phyloP scores from a whole-genome alignment of 1,284 basidiomycete species.

The Rhizopogon hawkerae region DNA sequence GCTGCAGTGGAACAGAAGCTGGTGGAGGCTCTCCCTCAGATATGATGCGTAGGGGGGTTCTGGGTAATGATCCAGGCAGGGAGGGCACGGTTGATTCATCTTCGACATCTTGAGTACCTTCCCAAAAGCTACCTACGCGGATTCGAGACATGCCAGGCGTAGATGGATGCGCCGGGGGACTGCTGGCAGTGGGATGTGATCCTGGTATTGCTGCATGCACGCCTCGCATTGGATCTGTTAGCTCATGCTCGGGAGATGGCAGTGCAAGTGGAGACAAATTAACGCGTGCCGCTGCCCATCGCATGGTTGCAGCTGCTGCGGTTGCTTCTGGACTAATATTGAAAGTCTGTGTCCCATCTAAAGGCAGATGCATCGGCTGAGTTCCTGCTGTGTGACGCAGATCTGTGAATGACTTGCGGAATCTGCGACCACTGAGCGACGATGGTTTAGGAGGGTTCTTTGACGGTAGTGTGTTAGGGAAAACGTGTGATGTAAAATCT shows the following conservation, averaged over 20 bases:
- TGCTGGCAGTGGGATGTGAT: conserved; percentile 38
- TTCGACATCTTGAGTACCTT: conserved; percentile 48
- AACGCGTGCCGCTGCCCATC: conserved; percentile 70
- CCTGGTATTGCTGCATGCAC: conserved; percentile 60
- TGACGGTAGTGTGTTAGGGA: conserved; percentile 22
- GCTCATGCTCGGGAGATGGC: conserved; percentile 80
- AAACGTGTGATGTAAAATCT: conserved; percentile 11
- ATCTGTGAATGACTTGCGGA: conserved; percentile 52
- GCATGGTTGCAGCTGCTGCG: conserved; percentile 74
- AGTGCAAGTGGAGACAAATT: conserved; percentile 72
- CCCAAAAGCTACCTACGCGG: conserved; percentile 62
- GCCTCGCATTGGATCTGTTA: conserved; percentile 76
- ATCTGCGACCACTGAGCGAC: conserved; percentile 31
- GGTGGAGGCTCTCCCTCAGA: conserved; percentile 10
- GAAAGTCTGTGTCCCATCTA: conserved; percentile 21
- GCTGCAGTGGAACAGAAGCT: conserved; percentile 16
- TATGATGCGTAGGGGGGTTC: conserved; percentile 16
- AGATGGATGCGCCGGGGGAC: conserved; percentile 22
- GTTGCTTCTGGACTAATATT: conserved; percentile 44
- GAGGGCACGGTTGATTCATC: conserved; percentile 23
- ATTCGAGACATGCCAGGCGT: conserved; percentile 46
- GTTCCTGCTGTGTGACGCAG: conserved; percentile 28
- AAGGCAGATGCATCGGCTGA: conserved; percentile 21
- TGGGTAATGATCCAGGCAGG: conserved; percentile 21
- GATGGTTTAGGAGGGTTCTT: conserved; percentile 21